phyloP scores from a whole-genome alignment of 2,329 filamentous ascomycete species.

The Emergomyces pasteurianus region DNA sequence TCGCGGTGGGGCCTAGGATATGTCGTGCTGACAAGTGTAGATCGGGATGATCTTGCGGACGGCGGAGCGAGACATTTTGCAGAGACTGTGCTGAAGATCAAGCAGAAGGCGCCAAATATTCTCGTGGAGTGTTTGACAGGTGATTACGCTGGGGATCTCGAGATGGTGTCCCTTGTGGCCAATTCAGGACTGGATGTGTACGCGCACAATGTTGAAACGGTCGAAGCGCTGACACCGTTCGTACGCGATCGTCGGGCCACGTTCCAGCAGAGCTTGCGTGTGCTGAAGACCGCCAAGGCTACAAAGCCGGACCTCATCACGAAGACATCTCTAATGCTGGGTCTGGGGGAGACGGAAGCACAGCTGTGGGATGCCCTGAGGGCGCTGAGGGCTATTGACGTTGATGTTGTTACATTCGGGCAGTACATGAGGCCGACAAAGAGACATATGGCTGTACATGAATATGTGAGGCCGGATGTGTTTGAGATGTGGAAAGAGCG shows the following conservation, averaged over 20 bases:
- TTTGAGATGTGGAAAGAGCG: constrained; percentile 88
- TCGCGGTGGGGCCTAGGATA: constrained; percentile 90
- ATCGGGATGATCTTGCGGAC: constrained; percentile 83
- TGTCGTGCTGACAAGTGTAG: constrained; percentile 85
- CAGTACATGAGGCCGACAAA: constrained; percentile 99
- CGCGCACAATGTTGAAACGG: constrained; percentile 94
- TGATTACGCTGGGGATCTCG: constrained; percentile 73
- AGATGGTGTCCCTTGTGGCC: constrained; percentile 78
- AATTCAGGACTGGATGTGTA: constrained; percentile 87
- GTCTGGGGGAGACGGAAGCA: constrained; percentile 80
- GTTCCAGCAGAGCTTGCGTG: constrained; percentile 71
- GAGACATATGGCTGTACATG: constrained; percentile 90
- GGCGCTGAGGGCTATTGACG: constrained; percentile 65
- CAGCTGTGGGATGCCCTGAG: constrained; percentile 69
- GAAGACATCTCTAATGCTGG: constrained; percentile 98
- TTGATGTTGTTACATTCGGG: constrained; percentile 97
- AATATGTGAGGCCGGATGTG: constrained; percentile 81
- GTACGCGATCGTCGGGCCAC: constrained; percentile 83
- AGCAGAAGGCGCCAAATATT: constrained; percentile 51
- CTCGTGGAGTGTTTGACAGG: constrained; percentile 47
- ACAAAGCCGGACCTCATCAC: constrained; percentile 71
- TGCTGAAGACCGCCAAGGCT: constrained; percentile 71
- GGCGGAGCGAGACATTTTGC: constrained; percentile 84
- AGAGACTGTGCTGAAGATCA: constrained; percentile 89
- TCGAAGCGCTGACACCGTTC: constrained; percentile 77